Evolutionary conservation across 176 grass and related monocot genomes (phyloP).

Genomic region (Poa pratensis): DNA sequence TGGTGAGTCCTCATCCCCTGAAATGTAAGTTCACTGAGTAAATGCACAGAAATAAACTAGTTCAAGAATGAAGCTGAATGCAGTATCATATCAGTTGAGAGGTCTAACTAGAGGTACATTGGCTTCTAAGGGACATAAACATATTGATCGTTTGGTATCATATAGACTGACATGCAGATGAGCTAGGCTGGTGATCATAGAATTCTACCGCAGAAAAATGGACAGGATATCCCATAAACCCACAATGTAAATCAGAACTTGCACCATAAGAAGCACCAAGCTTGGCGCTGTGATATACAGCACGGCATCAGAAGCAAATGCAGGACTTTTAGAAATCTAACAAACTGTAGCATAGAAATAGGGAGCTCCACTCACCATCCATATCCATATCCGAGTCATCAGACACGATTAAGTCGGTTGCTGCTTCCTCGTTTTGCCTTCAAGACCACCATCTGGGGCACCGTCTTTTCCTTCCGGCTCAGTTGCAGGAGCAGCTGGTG

Average conservation of each 20-base stretch:
- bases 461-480: conserved; percentile 18
- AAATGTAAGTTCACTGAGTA: conserved; percentile 52
- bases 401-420: conserved; percentile 61
- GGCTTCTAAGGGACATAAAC: not conserved
- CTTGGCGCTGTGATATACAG: conserved; percentile 15
- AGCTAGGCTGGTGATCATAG: conserved; percentile 8
- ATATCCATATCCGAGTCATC: conserved; percentile 96
- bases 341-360: conserved; percentile 3
- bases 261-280: not conserved
- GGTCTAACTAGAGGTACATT: conserved; percentile 27
- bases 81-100: conserved; percentile 18
- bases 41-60: conserved; percentile 43
- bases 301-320: not conserved
- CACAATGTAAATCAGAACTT: not conserved
- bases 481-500: conserved; percentile 14
- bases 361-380: conserved; percentile 61
- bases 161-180: conserved; percentile 23
- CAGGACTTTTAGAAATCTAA: conserved; percentile 3
- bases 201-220: conserved; percentile 6
- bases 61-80: conserved; percentile 39
- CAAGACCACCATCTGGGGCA: conserved; percentile 26
- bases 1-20: conserved; percentile 63
- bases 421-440: conserved; percentile 28
- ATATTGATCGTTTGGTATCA: conserved; percentile 22
- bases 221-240: conserved; percentile 11